A percentile compares a stretch with the other conserved stretches of the same genome.
Conservation (phyloP, 108 stramenopile species). For the Pinguiococcus pyrenoidosus region DNA sequence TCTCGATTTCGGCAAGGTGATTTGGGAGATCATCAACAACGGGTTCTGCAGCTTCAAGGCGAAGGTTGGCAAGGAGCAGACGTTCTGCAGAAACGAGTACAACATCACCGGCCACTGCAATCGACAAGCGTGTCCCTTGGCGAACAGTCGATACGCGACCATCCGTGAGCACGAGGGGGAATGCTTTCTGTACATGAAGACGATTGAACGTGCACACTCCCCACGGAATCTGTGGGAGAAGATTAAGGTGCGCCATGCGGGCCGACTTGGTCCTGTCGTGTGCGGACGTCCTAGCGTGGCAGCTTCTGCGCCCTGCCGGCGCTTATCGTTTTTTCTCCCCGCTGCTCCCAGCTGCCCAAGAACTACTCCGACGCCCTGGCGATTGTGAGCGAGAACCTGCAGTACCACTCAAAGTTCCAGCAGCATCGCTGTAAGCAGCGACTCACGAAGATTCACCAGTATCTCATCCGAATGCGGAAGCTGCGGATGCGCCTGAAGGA, state of each 20-base stretch:
- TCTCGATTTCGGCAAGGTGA: constrained; percentile 86
- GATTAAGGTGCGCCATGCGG: constrained; percentile 49
- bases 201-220: constrained; percentile 86
- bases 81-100: constrained; percentile 90
- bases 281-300: background rate
- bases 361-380: constrained; percentile 83
- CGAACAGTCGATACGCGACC: constrained; percentile 92
- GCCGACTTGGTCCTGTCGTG: background rate
- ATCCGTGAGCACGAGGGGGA: constrained; percentile 76
- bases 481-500: constrained; percentile 73
- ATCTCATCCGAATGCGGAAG: constrained; percentile 89
- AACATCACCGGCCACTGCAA: constrained; percentile 93
- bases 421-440: constrained; percentile 92
- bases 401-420: constrained; percentile 78
- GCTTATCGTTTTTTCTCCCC: background rate
- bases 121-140: constrained; percentile 81
- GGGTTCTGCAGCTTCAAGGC: constrained; percentile 92
- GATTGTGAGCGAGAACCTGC: constrained; percentile 75
- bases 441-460: constrained; percentile 96
- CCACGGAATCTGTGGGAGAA: constrained; percentile 97
- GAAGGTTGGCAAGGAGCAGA: constrained; percentile 59
- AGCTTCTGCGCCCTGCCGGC: background rate
- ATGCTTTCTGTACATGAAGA: constrained; percentile 83
- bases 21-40: constrained; percentile 94
- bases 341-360: constrained; percentile 40